Evolutionary conservation across 2,329 filamentous ascomycete genomes (phyloP), one percentile per base, ranked within the genome.

Genomic region (Trichoderma semiorbis): DNA sequence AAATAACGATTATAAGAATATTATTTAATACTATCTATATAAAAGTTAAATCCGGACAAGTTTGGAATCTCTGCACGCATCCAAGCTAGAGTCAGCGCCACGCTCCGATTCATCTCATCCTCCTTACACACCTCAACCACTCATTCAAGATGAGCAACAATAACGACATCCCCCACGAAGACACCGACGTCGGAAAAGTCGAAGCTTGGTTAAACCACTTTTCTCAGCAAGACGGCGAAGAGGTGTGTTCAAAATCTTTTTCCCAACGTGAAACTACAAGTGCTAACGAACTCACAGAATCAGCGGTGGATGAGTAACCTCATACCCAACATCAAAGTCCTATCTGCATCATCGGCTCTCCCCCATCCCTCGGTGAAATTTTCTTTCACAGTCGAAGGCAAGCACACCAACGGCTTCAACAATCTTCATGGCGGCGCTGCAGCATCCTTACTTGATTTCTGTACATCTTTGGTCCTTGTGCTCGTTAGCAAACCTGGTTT

Each of bases 371-470:
- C 77, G 66, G 75, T 83, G 66, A 82, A 80, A 36, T 87, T 89
- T 78, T 76, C 80, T 72, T 87, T 85, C 78, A 85, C 81, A 3
- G 84, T 88, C 30, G 83, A 85, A 70, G 79, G 81, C 0, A 75
- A 81, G 4, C 86, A 91, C 81, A 85, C 83, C 79, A 91, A 91
- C 79, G 80, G 83, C 7, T 72, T 85, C 16, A 79, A 80, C 30
- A 90, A 86, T 80, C 80, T 91, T 69, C 89, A 91, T 77, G 89
- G 89, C 68, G 89, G 89, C 90, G 89, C 74, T 85, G 39, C 88
- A 0, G 87, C 92, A 3, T 90, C 90, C 0, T 80, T 94, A 5
- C 90, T 93, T 75, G 92, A 94, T 80, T 82, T 87, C 71, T 85
- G 88, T 75, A 93, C 92, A 0, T 88, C 88, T 3, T 78, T 88